These are phyloP conservation scores for Nitzschia sp. DNA, from an alignment of 108 stramenopile species.

Conservation along the genomic window DNA sequence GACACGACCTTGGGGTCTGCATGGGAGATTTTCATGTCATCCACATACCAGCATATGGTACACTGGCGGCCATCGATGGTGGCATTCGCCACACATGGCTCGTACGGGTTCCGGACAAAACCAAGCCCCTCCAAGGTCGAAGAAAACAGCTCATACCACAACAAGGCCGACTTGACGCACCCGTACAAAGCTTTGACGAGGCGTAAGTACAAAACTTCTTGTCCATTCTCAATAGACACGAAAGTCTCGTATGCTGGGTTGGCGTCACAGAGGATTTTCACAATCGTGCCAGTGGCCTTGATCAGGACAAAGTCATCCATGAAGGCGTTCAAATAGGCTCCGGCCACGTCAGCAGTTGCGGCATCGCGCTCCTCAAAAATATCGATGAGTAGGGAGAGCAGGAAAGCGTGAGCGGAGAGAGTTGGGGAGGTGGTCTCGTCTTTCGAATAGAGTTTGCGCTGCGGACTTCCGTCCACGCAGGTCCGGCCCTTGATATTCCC, in stretches of 20 bases:
- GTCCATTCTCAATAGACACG: constrained; percentile 22
- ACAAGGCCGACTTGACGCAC: constrained; percentile 22
- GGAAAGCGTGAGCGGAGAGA: constrained; percentile 16
- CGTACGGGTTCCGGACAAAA: not conserved
- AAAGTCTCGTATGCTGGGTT: constrained; percentile 5
- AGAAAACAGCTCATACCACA: not conserved
- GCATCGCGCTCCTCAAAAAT: constrained; percentile 38
- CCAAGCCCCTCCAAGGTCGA: not conserved
- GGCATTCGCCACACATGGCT: constrained; percentile 3
- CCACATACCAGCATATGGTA: constrained; percentile 49
- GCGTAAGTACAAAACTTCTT: constrained; percentile 32
- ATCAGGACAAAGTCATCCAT: constrained; percentile 30
- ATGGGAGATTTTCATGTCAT: constrained; percentile 38
- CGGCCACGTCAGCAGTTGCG: constrained; percentile 30
- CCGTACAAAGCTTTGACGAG: constrained; percentile 48
- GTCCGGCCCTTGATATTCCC: constrained; percentile 45
- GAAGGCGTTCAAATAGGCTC: constrained; percentile 20
- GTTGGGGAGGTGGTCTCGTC: constrained; percentile 39
- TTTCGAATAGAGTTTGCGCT: constrained; percentile 11
- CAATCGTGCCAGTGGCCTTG: not conserved
- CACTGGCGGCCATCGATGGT: constrained; percentile 40
- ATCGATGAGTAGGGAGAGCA: constrained; percentile 23
- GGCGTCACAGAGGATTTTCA: not conserved
- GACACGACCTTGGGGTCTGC: not conserved
- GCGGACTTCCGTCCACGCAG: constrained; percentile 36